Base-by-base conservation (phyloP, 2,329 filamentous ascomycete species). In the Fusarium incarnatum region DNA sequence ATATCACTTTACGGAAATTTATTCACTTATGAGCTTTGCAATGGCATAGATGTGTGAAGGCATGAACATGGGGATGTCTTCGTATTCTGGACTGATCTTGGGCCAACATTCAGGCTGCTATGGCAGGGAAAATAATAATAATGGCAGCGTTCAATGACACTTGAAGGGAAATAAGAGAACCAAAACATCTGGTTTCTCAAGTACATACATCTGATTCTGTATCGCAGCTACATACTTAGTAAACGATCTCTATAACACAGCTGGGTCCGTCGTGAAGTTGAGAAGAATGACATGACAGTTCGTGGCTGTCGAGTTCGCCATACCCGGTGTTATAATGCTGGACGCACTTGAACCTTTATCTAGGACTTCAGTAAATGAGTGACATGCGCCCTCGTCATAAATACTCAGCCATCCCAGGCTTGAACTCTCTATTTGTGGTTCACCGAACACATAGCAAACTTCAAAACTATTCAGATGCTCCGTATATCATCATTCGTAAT, bases 1-100 rank as follows among this genome's bases (percentile, higher is more conserved):
- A 37, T 2, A 11, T 3, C 34, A 1, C 3, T n/a, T 37, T n/a
- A 0, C 2, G 34, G n/a, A 7, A n/a, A n/a, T 0, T 0, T 2
- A 7, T n/a, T 7, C 0, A 37, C 34, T 37, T 1, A 7, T 4
- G 34, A 4, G 18, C 0, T 11, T 37, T 37, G 1, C 18, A 1
- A 37, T 6, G 34, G 16, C 0, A 23, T 23, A 15, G 4, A 44
- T 44, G 13, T 5, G 2, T 2, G n/a, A 1, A 44, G 41, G 15
- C 15, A 20, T 23, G 10, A 12, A 37, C 16, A 15, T 22, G 1
- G 6, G 41, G 16, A 44, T 22, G 13, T 0, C 1, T 16, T 22
- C 0, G 10, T 18, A 23, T 10, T 22, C 41, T 7, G 22, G 6
- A 18, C 20, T 11, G 15, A 44, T n/a, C 9, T 44, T 44, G 9